Conservation (phyloP, 139 green algal genomes). For the Chlorella ohadii region DNA sequence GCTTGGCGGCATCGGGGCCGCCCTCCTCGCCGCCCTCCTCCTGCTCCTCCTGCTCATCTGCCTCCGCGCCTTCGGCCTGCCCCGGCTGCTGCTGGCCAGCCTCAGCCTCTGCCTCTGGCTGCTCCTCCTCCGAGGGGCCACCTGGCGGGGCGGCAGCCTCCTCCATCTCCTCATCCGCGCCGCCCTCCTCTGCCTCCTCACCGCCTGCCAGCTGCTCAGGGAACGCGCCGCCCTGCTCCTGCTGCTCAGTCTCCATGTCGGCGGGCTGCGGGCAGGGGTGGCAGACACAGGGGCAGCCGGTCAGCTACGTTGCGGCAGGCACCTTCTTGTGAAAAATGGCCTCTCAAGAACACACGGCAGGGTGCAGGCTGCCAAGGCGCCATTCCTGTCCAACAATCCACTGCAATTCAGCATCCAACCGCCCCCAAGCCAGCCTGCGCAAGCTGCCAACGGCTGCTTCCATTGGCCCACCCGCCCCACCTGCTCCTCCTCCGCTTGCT, state of each 20-base stretch:
- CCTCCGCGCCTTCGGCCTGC: slow-evolving; percentile 31
- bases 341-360: too few species aligned
- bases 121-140: slow-evolving; percentile 35
- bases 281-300: not conserved
- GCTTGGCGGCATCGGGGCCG: not conserved
- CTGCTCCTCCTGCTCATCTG: slow-evolving; percentile 35
- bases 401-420: not conserved
- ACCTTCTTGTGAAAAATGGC: too few species aligned
- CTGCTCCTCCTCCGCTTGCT: slow-evolving; percentile 23
- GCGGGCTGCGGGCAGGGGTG: not conserved
- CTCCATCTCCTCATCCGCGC: slow-evolving; percentile 35
- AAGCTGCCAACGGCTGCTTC: not conserved
- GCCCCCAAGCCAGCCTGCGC: not conserved
- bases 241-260: not conserved
- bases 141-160: slow-evolving; percentile 32
- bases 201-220: not conserved
- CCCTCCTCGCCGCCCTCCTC: not conserved
- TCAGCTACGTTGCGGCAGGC: too few species aligned
- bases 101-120: not conserved
- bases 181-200: slow-evolving; percentile 35
- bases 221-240: slow-evolving; percentile 26
- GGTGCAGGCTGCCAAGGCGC: too few species aligned
- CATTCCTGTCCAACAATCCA: not conserved
- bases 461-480: slow-evolving; percentile 25
- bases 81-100: slow-evolving; percentile 13